Conservation (phyloP, 2,329 filamentous ascomycete species). For the Aspergillus fischeri region DNA sequence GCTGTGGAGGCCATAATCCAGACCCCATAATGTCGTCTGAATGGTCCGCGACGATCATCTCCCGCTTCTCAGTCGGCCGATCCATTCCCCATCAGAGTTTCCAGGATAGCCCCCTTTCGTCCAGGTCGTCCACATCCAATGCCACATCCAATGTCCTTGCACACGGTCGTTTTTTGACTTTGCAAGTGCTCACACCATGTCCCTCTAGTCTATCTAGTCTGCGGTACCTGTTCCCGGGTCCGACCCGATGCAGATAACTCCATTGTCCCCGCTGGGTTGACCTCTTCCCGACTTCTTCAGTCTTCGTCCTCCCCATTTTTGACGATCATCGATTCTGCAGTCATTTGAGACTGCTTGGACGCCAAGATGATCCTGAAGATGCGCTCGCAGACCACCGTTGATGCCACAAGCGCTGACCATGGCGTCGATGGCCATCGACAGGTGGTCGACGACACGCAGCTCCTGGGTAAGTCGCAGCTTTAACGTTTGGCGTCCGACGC, state of each 20-base stretch:
- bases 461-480: slow-evolving; percentile 18
- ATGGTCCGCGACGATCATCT: background rate
- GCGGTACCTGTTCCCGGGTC: background rate
- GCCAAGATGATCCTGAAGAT: background rate
- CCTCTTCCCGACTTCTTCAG: background rate
- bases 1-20: background rate
- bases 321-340: background rate
- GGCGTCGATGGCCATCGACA: slow-evolving; percentile 13
- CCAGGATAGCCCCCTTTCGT: background rate
- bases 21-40: background rate
- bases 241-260: background rate
- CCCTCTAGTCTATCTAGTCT: background rate
- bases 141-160: background rate
- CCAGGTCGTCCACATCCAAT: background rate
- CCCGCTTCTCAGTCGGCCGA: background rate
- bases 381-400: slow-evolving; percentile 2
- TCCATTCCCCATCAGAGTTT: background rate
- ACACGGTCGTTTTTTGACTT: background rate
- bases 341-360: background rate
- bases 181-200: background rate
- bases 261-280: background rate
- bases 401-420: slow-evolving; percentile 9
- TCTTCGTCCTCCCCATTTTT: background rate
- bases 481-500: background rate
- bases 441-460: slow-evolving; percentile 15